phyloP scores from a whole-genome alignment of 495 filamentous ascomycete species.

The Penicillium turbatum region DNA sequence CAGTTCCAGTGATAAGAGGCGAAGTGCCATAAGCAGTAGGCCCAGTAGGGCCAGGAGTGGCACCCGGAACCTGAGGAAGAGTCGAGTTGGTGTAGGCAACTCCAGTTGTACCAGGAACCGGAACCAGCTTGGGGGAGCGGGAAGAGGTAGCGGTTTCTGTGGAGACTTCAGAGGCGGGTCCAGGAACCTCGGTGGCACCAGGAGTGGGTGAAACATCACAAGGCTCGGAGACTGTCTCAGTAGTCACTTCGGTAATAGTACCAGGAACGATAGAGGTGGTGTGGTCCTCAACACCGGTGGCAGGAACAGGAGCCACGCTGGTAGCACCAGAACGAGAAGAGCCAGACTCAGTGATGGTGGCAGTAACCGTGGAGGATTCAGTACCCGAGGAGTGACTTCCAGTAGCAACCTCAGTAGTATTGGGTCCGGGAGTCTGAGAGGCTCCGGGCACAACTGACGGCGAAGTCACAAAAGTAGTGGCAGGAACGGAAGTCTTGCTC shows the following conservation, averaged over 20 bases:
- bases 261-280: neutral
- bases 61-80: neutral
- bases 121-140: neutral
- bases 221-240: neutral
- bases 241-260: neutral
- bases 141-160: neutral
- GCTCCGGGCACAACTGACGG: neutral
- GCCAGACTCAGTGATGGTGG: neutral
- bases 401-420: neutral
- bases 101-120: neutral
- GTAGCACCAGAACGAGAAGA: neutral
- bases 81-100: conserved; percentile 1
- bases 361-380: neutral
- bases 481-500: neutral
- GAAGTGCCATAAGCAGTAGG: neutral
- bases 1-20: neutral
- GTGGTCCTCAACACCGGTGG: neutral
- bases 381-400: neutral
- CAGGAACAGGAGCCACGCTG: neutral
- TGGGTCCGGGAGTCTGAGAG: neutral
- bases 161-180: neutral
- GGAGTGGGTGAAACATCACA: neutral
- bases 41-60: no score
- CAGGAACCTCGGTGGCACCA: neutral
- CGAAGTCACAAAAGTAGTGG: neutral